Percentiles rank a stretch among this genome's conserved stretches.
Conservation (phyloP, 164 flowering plant genomes). For the Tinospora cordifolia region DNA sequence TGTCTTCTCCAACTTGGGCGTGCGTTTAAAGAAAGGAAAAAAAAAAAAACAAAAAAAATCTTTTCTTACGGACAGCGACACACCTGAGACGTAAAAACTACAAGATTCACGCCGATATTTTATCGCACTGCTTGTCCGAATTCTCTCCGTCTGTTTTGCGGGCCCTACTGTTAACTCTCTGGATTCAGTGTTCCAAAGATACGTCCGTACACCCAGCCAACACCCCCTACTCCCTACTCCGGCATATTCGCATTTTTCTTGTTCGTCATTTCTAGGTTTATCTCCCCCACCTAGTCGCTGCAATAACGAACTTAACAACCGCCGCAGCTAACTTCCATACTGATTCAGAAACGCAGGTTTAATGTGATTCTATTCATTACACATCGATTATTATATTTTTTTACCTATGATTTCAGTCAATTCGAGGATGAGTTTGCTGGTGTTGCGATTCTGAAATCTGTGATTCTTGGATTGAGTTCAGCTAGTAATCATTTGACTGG, state of each 20-base stretch:
- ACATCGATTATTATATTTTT: not conserved
- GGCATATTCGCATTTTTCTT: slow-evolving; percentile 3
- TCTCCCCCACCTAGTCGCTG: not conserved
- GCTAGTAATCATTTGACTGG: not conserved
- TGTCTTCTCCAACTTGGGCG: too few relatives aligned
- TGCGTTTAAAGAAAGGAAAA: too few relatives aligned
- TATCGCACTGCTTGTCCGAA: not conserved
- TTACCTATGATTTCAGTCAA: not conserved
- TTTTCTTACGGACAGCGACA: too few relatives aligned
- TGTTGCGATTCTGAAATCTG: not conserved
- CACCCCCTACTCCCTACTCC: not conserved
- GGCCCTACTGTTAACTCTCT: not conserved
- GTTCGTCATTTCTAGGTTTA: not conserved
- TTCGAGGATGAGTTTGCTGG: not conserved
- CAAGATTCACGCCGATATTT: not conserved
- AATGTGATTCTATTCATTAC: not conserved
- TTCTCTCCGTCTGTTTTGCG: not conserved
- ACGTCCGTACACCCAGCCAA: not conserved
- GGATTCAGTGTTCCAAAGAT: not conserved
- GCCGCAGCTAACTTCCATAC: not conserved
- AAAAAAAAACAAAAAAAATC: too few relatives aligned
- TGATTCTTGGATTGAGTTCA: not conserved
- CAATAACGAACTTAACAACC: slow-evolving; percentile 1
- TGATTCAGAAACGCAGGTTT: not conserved
- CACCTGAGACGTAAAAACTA: not conserved